Evolutionary conservation across 1,284 basidiomycete genomes (phyloP).

Genomic region (Microbotryum violaceum): DNA sequence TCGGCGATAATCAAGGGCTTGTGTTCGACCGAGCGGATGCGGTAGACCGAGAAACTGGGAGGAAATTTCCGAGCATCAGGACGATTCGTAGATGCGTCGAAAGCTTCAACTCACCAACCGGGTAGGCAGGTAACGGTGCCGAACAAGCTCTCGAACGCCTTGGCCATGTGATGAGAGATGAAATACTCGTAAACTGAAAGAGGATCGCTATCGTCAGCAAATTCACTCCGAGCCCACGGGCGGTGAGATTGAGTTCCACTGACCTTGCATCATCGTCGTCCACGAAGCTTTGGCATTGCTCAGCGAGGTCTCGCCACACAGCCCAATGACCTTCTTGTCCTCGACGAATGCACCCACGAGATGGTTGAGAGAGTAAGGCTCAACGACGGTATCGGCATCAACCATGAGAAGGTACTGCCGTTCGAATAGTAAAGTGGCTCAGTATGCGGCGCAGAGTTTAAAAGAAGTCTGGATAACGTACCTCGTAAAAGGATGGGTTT

Average conservation of each 20-base stretch:
- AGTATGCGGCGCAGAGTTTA: too few relatives aligned
- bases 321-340: conserved; percentile 63
- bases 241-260: conserved; percentile 41
- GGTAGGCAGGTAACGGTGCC: conserved; percentile 97
- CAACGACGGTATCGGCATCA: conserved; percentile 75
- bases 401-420: conserved; percentile 76
- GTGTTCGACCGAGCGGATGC: conserved; percentile 75
- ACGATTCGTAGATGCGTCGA: neutral
- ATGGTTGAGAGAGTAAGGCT: conserved; percentile 25
- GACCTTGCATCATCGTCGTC: conserved; percentile 94
- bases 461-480: neutral
- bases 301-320: conserved; percentile 93
- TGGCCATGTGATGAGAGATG: conserved; percentile 94
- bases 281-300: conserved; percentile 84
- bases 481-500: conserved; percentile 93
- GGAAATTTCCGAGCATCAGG: neutral
- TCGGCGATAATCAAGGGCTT: conserved; percentile 60
- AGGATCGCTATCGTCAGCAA: neutral
- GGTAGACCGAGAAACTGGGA: conserved; percentile 89
- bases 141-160: conserved; percentile 94
- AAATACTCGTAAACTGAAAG: conserved; percentile 89
- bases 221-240: conserved; percentile 15
- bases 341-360: conserved; percentile 31
- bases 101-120: conserved; percentile 42
- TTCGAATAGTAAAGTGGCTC: neutral